phyloP scores from a whole-genome alignment of 2,329 filamentous ascomycete genomes.

The Botryotinia globosa region DNA sequence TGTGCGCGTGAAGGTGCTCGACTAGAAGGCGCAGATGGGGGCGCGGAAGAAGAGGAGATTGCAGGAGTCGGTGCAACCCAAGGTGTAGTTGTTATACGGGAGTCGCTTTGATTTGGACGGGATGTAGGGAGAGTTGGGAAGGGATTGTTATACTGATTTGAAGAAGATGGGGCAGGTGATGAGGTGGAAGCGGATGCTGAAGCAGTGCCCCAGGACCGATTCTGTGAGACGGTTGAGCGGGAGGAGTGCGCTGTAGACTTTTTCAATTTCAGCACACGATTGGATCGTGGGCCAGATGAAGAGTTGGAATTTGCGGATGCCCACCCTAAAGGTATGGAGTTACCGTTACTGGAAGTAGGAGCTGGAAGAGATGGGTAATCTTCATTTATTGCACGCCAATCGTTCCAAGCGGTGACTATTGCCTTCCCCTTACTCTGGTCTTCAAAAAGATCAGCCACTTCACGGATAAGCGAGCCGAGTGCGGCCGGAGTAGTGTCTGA shows the following conservation, averaged over 20 bases:
- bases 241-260: slow-evolving; percentile 67
- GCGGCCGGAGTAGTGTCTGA: slow-evolving; percentile 73
- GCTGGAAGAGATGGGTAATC: slow-evolving; percentile 89
- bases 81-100: slow-evolving; percentile 36
- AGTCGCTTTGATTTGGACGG: slow-evolving; percentile 27
- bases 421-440: slow-evolving; percentile 69
- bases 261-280: slow-evolving; percentile 63
- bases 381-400: slow-evolving; percentile 94
- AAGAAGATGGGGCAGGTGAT: slow-evolving; percentile 31
- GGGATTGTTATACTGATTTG: slow-evolving; percentile 41
- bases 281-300: slow-evolving; percentile 40
- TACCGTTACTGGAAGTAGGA: slow-evolving; percentile 55
- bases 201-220: slow-evolving; percentile 54
- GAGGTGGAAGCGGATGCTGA: slow-evolving; percentile 29
- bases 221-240: slow-evolving; percentile 54
- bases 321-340: slow-evolving; percentile 35
- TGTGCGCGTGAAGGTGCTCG: slow-evolving; percentile 21
- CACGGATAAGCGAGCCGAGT: slow-evolving; percentile 83
- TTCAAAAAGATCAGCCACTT: slow-evolving; percentile 90
- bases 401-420: slow-evolving; percentile 82
- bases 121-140: slow-evolving; percentile 46
- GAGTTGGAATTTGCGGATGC: slow-evolving; percentile 29
- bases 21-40: slow-evolving; percentile 27
- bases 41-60: slow-evolving; percentile 32
- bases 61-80: slow-evolving; percentile 41